A percentile compares a stretch with the other conserved stretches of the same genome.
phyloP scores from a whole-genome alignment of 2,329 filamentous ascomycete genomes.

The Phaeosphaeriaceae sp. region DNA sequence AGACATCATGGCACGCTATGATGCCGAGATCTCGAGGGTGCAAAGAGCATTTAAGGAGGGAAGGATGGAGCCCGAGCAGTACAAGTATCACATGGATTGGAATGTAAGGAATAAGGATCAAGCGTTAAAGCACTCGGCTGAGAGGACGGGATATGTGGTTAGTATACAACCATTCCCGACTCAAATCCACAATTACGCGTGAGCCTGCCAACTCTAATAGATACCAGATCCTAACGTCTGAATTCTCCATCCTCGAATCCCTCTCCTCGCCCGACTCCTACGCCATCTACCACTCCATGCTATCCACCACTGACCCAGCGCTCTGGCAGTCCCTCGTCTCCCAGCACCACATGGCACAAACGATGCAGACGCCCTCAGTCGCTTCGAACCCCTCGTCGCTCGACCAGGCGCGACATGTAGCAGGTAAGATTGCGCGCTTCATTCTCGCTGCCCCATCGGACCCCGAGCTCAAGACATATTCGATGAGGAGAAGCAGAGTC shows the following conservation, averaged over 20 bases:
- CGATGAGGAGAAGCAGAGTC: slow-evolving; percentile 1
- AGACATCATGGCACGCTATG: neutral
- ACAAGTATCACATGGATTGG: neutral
- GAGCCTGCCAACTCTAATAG: neutral
- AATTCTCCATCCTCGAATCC: neutral
- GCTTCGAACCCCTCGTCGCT: neutral
- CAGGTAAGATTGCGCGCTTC: slow-evolving; percentile 16
- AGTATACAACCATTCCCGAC: neutral
- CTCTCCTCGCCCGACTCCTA: neutral
- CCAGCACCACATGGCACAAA: neutral
- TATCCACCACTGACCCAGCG: neutral
- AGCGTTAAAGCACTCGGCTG: neutral
- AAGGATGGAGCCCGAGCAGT: neutral
- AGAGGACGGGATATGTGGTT: neutral
- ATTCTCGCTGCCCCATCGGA: slow-evolving; percentile 20
- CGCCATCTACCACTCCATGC: slow-evolving; percentile 3
- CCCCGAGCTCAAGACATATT: slow-evolving; percentile 14
- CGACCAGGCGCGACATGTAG: slow-evolving; percentile 3
- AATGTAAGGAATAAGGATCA: neutral
- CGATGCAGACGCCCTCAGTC: neutral
- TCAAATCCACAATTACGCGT: no score
- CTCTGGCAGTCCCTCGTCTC: neutral
- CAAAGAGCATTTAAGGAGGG: neutral
- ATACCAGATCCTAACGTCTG: neutral
- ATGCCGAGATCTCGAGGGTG: neutral